Evolutionary conservation across 2,329 filamentous ascomycete species (phyloP).

Genomic region (Colletotrichum falcatum): DNA sequence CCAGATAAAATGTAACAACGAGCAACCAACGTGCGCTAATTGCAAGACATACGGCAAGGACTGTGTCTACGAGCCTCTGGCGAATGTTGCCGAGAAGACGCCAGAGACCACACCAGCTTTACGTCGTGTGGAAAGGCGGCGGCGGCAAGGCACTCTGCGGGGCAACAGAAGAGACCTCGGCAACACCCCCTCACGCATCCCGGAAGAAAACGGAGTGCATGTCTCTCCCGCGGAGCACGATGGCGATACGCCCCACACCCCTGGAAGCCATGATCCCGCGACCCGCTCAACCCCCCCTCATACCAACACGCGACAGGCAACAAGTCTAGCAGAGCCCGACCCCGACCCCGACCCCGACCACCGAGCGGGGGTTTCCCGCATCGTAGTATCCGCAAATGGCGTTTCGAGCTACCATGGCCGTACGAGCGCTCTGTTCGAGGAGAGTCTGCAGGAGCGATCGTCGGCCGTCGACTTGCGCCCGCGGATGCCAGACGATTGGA

Average conservation of each 20-base stretch:
- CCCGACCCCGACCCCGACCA: conserved; percentile 14
- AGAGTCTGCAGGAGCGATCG: conserved; percentile 45
- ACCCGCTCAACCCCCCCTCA: not conserved
- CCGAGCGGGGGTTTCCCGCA: conserved; percentile 48
- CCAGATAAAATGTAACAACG: conserved; percentile 64
- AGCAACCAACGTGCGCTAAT: conserved; percentile 58
- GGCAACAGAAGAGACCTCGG: not conserved
- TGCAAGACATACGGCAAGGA: conserved; percentile 59
- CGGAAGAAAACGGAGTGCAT: not conserved
- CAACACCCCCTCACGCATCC: not conserved
- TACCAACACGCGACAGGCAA: not conserved
- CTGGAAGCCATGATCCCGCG: not conserved
- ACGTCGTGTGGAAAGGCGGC: conserved; percentile 10
- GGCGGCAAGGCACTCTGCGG: not conserved
- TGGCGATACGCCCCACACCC: not conserved
- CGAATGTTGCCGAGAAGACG: conserved; percentile 42
- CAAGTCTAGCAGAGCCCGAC: not conserved
- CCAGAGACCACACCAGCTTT: not conserved
- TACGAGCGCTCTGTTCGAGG: conserved; percentile 62
- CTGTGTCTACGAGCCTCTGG: conserved; percentile 55
- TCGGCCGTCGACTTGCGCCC: conserved; percentile 41
- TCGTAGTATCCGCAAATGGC: conserved; percentile 54
- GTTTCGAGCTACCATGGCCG: conserved; percentile 62
- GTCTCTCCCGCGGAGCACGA: not conserved
- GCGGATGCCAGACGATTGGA: conserved; percentile 53